Evolutionary conservation across 352 stramenopile species (phyloP).

Genomic region (Aphanomyces invadans): DNA sequence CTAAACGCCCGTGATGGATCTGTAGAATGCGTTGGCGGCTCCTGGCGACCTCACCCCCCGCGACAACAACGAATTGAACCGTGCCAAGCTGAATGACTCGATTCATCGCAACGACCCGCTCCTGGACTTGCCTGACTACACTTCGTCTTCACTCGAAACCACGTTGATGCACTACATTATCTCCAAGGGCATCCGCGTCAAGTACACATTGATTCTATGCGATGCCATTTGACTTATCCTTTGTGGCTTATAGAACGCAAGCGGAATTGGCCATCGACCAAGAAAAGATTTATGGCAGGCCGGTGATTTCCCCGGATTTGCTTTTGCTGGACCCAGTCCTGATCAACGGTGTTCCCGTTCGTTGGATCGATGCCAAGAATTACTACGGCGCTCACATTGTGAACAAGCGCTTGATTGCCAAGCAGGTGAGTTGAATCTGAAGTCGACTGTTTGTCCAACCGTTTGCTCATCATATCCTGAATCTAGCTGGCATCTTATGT

Average conservation of each 20-base stretch:
- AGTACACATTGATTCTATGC: no score
- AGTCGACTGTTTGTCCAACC: not conserved
- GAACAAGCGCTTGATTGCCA: constrained; percentile 76
- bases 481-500: constrained; percentile 57
- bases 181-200: constrained; percentile 63
- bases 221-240: constrained; percentile 10
- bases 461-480: not conserved
- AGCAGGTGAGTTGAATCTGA: constrained; percentile 29
- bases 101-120: constrained; percentile 80
- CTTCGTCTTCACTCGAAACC: constrained; percentile 59
- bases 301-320: constrained; percentile 75
- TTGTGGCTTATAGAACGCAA: constrained; percentile 41
- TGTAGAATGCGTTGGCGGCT: constrained; percentile 42
- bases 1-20: no score
- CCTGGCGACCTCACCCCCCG: constrained; percentile 49
- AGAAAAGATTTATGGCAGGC: constrained; percentile 47
- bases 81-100: constrained; percentile 68
- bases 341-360: constrained; percentile 76
- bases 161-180: constrained; percentile 70
- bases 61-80: constrained; percentile 61
- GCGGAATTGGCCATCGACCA: constrained; percentile 63
- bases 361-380: constrained; percentile 85
- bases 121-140: constrained; percentile 59
- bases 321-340: constrained; percentile 71
- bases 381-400: constrained; percentile 86